These are phyloP conservation scores for Mucor velutinosus DNA, from an alignment of 371 early-diverging fungal genomes.

Conservation along the genomic window DNA sequence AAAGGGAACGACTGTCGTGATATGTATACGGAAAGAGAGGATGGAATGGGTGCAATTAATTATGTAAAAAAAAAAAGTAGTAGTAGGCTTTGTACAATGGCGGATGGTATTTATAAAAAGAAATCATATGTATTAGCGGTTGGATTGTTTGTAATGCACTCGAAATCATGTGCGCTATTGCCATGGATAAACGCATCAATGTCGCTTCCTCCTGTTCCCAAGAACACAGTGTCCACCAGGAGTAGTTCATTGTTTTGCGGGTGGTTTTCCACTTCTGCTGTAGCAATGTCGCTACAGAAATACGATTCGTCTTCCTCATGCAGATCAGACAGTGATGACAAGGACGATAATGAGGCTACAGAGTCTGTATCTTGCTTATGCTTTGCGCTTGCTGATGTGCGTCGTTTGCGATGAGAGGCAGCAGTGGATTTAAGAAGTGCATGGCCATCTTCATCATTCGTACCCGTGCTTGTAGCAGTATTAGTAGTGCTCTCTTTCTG, in stretches of 20 bases:
- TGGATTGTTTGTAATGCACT: neutral
- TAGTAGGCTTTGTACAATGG: neutral
- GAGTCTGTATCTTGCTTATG: conserved; percentile 11
- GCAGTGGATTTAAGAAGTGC: neutral
- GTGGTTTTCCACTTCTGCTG: neutral
- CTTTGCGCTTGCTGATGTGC: neutral
- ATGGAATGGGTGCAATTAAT: conserved; percentile 1
- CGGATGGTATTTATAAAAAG: conserved; percentile 1
- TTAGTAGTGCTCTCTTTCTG: conserved; percentile 3
- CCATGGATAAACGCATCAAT: neutral
- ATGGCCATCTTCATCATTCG: neutral
- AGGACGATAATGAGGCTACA: conserved; percentile 2
- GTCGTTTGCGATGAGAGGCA: neutral
- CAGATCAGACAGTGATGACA: neutral
- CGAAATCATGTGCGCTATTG: neutral
- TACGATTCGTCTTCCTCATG: neutral
- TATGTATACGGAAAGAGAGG: neutral
- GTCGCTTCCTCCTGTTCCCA: neutral
- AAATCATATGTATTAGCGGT: conserved; percentile 4
- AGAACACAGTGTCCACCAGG: conserved; percentile 2
- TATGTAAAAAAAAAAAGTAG: neutral
- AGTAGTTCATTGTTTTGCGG: neutral
- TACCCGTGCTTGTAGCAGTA: neutral
- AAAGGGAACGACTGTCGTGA: too few species aligned
- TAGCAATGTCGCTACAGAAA: neutral